Base-by-base conservation (phyloP, 1,284 basidiomycete genomes). In the Leccinum pachyderme region DNA sequence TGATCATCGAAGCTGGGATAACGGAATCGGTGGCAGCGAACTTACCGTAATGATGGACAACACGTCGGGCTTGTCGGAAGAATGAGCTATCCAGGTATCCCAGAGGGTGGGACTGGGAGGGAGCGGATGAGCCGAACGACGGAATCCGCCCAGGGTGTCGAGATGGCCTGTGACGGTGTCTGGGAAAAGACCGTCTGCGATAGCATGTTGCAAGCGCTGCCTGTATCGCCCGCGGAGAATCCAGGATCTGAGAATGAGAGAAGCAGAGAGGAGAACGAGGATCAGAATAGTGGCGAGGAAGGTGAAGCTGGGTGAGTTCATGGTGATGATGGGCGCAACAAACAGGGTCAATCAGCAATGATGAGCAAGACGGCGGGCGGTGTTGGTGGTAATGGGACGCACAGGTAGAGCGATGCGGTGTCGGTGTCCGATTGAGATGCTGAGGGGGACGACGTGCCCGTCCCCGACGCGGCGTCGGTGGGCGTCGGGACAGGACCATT, bases 231-330 rank as follows among this genome's bases (percentile, higher is more conserved):
- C 74, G n/a, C 86, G 80, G 32, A 85, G 64, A 58, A 85, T 66
- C 58, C 81, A 82, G 0, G 86, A 84, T 48, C 86, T 79, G 51
- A 83, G 72, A 55, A 87, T 78, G 60, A 89, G 83, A 6, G 80
- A 78, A 47, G 75, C 81, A 13, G 85, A 87, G 51, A 88, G 78
- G 51, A 81, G 73, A 12, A 89, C 75, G 52, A 89, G 78, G 47
- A 88, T 74, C 61, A 86, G 76, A 32, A 88, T 77, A 1, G 86
- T 86, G 25, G 85, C 84, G 37, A 88, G 79, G 65, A 88, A 88
- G 1, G 85, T 87, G 67, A 86, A 82, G 27, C 86, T 87, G 63
- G 55, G 59, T 27, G 55, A 59, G 28, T 59, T 48, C 58, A 60
- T 60, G 47, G 37, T 58, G 47, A 41, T 58, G 25, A 49, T 51